A percentile compares a stretch with the other conserved stretches of the same genome.
phyloP scores from a whole-genome alignment of 73 alveolate genomes.

The Paramecium tetraurelia region DNA sequence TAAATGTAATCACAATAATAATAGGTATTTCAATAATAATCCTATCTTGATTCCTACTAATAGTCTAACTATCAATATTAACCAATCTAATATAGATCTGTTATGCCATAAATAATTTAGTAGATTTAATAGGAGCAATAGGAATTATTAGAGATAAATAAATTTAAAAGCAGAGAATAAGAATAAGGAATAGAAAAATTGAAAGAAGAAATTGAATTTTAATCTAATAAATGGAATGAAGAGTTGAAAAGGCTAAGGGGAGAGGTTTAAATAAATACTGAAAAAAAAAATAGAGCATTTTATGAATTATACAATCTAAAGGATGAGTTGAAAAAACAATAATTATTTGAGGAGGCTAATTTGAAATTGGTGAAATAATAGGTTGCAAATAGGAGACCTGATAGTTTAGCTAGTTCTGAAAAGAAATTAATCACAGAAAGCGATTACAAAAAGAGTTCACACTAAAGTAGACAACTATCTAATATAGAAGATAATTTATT shows the following conservation, averaged over 20 bases:
- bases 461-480: background rate
- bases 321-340: background rate
- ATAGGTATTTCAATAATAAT: background rate
- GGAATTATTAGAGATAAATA: background rate
- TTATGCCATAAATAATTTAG: background rate
- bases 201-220: background rate
- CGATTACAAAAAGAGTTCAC: background rate
- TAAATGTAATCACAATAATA: background rate
- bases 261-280: constrained; percentile 3
- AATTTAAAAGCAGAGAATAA: background rate
- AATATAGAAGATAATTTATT: background rate
- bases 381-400: background rate
- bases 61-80: background rate
- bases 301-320: constrained; percentile 22
- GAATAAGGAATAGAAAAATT: background rate
- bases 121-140: background rate
- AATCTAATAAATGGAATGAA: constrained; percentile 13
- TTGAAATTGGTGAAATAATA: background rate
- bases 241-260: background rate
- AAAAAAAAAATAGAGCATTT: constrained; percentile 1
- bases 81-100: background rate
- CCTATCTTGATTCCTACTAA: background rate
- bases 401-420: background rate
- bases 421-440: background rate
- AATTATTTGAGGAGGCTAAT: background rate